Percentiles rank a stretch among this genome's conserved stretches.
These are phyloP conservation scores for Daldinia vernicosa DNA, from an alignment of 495 filamentous ascomycete genomes.

Conservation along the genomic window DNA sequence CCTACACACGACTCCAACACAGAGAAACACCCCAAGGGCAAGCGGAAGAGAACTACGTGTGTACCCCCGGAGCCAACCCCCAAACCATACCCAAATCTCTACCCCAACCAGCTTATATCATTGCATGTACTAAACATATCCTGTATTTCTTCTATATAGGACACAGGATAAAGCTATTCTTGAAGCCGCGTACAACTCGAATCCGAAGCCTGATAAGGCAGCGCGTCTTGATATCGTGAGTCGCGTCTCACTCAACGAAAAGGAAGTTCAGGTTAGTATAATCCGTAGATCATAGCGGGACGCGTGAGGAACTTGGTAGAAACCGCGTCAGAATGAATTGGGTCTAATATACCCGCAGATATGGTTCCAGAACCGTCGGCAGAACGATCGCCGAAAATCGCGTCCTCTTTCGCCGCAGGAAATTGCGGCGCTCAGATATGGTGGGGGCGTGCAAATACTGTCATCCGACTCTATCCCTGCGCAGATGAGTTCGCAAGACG, in stretches of 20 bases:
- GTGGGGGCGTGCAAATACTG: conserved; percentile 61
- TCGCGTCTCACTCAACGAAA: conserved; percentile 90
- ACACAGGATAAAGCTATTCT: conserved; percentile 90
- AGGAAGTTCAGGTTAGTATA: conserved; percentile 90
- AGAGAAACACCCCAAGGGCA: conserved; percentile 58
- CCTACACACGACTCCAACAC: conserved; percentile 41
- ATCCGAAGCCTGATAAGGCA: conserved; percentile 92
- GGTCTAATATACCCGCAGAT: conserved; percentile 67
- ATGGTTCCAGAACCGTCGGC: conserved; percentile 98
- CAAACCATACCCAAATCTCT: background rate
- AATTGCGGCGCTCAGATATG: conserved; percentile 68
- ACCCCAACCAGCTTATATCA: conserved; percentile 15
- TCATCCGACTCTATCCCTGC: conserved; percentile 56
- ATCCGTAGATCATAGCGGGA: background rate
- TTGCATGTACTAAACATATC: conserved; percentile 24
- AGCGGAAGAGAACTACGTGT: conserved; percentile 65
- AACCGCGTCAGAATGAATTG: conserved; percentile 6
- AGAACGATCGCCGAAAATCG: conserved; percentile 90
- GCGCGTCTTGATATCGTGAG: conserved; percentile 83
- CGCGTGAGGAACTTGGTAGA: background rate
- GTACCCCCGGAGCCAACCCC: conserved; percentile 37
- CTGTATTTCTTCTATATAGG: conserved; percentile 53
- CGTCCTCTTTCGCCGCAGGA: conserved; percentile 87
- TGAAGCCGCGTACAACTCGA: conserved; percentile 83
- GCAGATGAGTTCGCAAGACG: conserved; percentile 31